These are phyloP conservation scores for Parsonsia alboflavescens DNA, from an alignment of 257 asterid species.

Conservation along the genomic window DNA sequence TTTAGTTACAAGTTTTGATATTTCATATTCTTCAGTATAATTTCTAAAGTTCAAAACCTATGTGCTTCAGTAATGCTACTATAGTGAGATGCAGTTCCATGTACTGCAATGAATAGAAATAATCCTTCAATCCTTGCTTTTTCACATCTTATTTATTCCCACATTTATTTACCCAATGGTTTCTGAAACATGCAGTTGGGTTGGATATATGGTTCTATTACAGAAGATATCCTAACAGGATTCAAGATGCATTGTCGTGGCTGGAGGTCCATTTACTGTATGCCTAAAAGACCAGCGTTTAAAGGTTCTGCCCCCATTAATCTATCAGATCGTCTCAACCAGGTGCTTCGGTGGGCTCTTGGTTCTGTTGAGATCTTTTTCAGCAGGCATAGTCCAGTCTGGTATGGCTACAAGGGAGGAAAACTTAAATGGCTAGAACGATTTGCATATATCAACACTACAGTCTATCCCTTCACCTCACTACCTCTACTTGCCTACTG, in stretches of 20 bases:
- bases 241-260: conserved; percentile 98
- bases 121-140: neutral
- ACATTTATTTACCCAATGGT: conserved; percentile 7
- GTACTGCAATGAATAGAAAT: neutral
- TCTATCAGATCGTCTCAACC: conserved; percentile 91
- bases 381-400: conserved; percentile 80
- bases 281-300: conserved; percentile 79
- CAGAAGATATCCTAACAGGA: conserved; percentile 92
- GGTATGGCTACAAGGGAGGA: conserved; percentile 80
- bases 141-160: neutral
- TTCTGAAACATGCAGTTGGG: conserved; percentile 61
- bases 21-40: neutral
- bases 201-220: conserved; percentile 93
- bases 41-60: neutral
- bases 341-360: conserved; percentile 90
- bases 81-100: neutral
- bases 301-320: conserved; percentile 94
- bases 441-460: conserved; percentile 71
- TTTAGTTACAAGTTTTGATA: neutral
- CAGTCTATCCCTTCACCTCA: conserved; percentile 88
- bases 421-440: conserved; percentile 90
- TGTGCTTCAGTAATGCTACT: neutral
- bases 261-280: conserved; percentile 89
- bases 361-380: conserved; percentile 93
- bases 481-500: conserved; percentile 90